A percentile compares a stretch with the other conserved stretches of the same genome.
Evolutionary conservation across 371 early-diverging fungal genomes (phyloP).

Genomic region (Mucor velutinosus): DNA sequence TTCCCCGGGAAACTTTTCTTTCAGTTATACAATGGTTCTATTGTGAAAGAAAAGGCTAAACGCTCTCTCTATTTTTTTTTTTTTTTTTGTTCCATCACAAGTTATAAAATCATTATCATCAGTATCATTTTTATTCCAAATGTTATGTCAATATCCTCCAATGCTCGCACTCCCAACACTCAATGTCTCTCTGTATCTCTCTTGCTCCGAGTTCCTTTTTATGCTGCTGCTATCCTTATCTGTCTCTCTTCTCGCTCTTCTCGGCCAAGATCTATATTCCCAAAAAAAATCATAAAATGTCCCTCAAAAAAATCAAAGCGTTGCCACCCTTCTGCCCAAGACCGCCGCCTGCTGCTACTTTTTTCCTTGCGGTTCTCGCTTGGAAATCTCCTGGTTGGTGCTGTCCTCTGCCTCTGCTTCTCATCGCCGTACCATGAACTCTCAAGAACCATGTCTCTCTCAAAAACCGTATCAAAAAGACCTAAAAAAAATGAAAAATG

Average conservation of each 20-base stretch:
- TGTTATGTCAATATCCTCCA: not conserved
- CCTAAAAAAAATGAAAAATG: not conserved
- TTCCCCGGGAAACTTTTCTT: conserved; percentile 14
- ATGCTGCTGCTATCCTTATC: not conserved
- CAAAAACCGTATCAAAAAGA: not conserved
- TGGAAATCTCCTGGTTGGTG: not conserved
- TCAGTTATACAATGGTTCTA: not conserved
- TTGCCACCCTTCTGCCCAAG: no score
- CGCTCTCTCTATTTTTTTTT: not conserved
- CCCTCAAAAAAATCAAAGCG: not conserved
- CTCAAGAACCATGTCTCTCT: not conserved
- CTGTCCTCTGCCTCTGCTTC: not conserved
- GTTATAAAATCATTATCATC: not conserved
- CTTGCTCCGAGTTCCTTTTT: not conserved
- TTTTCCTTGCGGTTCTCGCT: not conserved
- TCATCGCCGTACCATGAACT: not conserved
- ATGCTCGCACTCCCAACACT: not conserved
- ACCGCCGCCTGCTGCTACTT: not conserved
- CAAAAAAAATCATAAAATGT: not conserved
- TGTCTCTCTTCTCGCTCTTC: not conserved
- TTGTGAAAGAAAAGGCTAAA: conserved; percentile 4
- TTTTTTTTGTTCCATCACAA: not conserved
- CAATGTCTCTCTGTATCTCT: not conserved
- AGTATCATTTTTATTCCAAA: not conserved
- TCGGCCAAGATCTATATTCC: not conserved